Conservation (phyloP, 106 monocot genomes). For the Dendrobium catenatum region DNA sequence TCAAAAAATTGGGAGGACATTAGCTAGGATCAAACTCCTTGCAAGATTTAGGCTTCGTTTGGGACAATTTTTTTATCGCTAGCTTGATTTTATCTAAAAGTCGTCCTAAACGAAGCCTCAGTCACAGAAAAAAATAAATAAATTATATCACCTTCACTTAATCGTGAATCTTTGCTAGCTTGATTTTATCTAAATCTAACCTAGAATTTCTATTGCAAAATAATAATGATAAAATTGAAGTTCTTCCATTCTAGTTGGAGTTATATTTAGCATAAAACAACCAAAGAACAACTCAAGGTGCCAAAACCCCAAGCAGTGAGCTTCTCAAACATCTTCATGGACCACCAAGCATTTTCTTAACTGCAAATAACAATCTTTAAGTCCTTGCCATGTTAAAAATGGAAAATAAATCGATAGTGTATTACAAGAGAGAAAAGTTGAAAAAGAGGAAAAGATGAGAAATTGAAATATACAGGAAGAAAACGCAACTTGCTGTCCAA, state of each 20-base stretch:
- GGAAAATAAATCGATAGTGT: too few relatives aligned
- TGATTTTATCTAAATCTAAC: neutral
- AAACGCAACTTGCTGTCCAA: too few relatives aligned
- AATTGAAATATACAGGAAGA: too few relatives aligned
- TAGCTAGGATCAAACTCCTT: neutral
- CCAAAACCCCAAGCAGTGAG: neutral
- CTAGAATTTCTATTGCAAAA: neutral
- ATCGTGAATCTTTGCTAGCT: neutral
- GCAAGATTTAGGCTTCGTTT: neutral
- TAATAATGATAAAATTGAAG: neutral
- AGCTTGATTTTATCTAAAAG: too few relatives aligned
- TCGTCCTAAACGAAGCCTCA: neutral
- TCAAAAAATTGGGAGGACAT: neutral
- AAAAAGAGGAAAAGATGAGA: too few relatives aligned
- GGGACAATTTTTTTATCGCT: too few relatives aligned
- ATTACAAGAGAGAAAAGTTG: too few relatives aligned
- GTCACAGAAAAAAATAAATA: neutral
- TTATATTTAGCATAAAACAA: neutral
- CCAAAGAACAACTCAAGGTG: neutral
- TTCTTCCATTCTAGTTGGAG: neutral
- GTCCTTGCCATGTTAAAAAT: too few relatives aligned
- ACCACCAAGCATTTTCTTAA: neutral
- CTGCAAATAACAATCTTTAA: too few relatives aligned
- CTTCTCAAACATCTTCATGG: neutral
- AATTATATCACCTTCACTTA: neutral